phyloP scores from a whole-genome alignment of 208 protist species.

The Trypanosoma melophagium region DNA sequence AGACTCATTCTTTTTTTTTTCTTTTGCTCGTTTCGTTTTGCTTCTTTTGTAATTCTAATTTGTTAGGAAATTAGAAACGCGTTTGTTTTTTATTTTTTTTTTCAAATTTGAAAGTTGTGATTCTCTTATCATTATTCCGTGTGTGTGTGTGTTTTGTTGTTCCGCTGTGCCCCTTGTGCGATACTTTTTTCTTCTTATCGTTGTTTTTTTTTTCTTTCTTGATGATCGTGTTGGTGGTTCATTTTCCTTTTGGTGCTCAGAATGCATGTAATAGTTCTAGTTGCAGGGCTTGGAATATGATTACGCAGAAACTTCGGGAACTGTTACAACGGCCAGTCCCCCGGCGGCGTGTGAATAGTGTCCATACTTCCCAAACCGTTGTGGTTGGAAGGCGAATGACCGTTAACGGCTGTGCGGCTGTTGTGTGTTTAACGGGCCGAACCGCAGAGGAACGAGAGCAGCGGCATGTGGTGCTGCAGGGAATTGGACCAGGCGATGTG shows the following conservation, averaged over 20 bases:
- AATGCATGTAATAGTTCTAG: background rate
- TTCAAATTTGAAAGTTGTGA: too few species aligned
- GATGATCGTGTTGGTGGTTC: too few species aligned
- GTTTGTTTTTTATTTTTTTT: slow-evolving; percentile 1
- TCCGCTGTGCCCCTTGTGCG: too few species aligned
- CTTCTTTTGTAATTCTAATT: slow-evolving; percentile 17
- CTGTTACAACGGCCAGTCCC: background rate
- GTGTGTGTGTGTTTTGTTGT: too few species aligned
- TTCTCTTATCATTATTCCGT: too few species aligned
- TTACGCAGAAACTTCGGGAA: slow-evolving; percentile 14
- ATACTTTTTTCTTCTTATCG: too few species aligned
- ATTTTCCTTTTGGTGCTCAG: too few species aligned
- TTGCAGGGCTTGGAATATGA: slow-evolving; percentile 15
- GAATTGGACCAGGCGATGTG: slow-evolving; percentile 28
- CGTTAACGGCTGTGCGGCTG: slow-evolving; percentile 39
- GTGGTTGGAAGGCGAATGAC: slow-evolving; percentile 45
- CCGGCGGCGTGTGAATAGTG: background rate
- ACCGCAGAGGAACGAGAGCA: slow-evolving; percentile 10
- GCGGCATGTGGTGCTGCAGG: slow-evolving; percentile 28
- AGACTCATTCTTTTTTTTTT: background rate
- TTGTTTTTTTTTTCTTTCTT: too few species aligned
- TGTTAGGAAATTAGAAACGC: too few species aligned
- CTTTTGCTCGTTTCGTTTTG: background rate
- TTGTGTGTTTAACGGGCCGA: slow-evolving; percentile 22
- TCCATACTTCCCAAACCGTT: slow-evolving; percentile 7